phyloP scores from a whole-genome alignment of 306 rosid species.

The Rosa multiflora region DNA sequence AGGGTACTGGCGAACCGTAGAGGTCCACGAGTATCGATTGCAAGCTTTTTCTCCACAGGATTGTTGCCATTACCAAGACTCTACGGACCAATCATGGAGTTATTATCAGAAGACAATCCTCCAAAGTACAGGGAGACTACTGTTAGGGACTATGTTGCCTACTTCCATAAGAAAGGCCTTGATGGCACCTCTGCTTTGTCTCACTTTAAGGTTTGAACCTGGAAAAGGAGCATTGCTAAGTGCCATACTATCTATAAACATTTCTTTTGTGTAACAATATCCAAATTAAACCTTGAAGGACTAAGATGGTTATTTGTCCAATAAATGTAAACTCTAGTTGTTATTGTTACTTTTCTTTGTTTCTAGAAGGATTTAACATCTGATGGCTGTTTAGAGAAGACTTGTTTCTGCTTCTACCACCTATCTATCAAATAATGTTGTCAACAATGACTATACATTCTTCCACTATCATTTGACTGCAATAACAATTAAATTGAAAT shows the following conservation, averaged over 20 bases:
- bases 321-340: too few relatives aligned
- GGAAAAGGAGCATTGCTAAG: background rate
- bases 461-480: too few relatives aligned
- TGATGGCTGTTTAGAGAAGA: background rate
- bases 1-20: constrained; percentile 24
- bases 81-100: constrained; percentile 12
- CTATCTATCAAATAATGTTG: background rate
- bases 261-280: background rate
- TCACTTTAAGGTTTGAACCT: background rate
- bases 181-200: constrained; percentile 8
- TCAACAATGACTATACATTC: background rate
- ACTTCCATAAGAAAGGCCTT: background rate
- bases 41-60: background rate
- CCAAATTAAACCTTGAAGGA: background rate
- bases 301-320: background rate
- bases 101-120: constrained; percentile 3
- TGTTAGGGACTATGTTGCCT: background rate
- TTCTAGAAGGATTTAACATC: too few relatives aligned
- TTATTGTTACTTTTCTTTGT: too few relatives aligned
- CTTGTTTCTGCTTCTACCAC: background rate
- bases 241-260: background rate
- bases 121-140: constrained; percentile 16
- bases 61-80: background rate
- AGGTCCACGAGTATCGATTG: constrained; percentile 17
- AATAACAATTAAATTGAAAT: too few relatives aligned